phyloP scores from a whole-genome alignment of 352 stramenopile genomes.

The Aphanomyces astaci region DNA sequence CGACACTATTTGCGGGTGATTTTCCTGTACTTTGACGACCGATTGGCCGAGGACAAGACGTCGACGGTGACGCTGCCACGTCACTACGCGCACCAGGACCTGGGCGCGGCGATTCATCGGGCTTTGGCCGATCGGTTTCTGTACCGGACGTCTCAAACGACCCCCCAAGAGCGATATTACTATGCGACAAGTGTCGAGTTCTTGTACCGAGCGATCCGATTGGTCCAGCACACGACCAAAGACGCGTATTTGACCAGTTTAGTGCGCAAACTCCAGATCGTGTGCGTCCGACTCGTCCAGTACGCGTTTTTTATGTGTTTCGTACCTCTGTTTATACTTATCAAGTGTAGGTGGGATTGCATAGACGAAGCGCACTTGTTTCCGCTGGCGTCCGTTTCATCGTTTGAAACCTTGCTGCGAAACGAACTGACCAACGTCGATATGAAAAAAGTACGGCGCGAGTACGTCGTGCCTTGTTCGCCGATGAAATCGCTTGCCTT shows the following conservation, averaged over 20 bases:
- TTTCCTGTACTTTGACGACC: slow-evolving; percentile 53
- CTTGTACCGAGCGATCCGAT: neutral
- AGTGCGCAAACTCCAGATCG: neutral
- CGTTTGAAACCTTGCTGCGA: slow-evolving; percentile 32
- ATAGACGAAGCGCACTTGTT: slow-evolving; percentile 65
- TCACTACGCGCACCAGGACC: slow-evolving; percentile 60
- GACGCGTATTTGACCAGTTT: neutral
- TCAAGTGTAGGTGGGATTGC: slow-evolving; percentile 36
- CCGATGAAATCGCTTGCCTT: neutral
- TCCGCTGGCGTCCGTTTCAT: slow-evolving; percentile 37
- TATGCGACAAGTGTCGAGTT: slow-evolving; percentile 3
- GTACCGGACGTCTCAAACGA: slow-evolving; percentile 26
- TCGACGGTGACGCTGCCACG: slow-evolving; percentile 23
- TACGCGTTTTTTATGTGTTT: neutral
- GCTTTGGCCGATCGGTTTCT: slow-evolving; percentile 46
- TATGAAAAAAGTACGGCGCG: neutral
- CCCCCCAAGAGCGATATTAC: neutral
- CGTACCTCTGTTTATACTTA: neutral
- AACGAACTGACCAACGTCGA: slow-evolving; percentile 17
- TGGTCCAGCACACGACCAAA: neutral
- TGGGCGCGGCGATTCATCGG: slow-evolving; percentile 65
- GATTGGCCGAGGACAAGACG: slow-evolving; percentile 22
- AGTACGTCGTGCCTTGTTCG: neutral
- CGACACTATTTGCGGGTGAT: slow-evolving; percentile 54
- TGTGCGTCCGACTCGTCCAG: neutral